Conservation (phyloP, 2,329 filamentous ascomycete genomes). For the Capronia coronata region DNA sequence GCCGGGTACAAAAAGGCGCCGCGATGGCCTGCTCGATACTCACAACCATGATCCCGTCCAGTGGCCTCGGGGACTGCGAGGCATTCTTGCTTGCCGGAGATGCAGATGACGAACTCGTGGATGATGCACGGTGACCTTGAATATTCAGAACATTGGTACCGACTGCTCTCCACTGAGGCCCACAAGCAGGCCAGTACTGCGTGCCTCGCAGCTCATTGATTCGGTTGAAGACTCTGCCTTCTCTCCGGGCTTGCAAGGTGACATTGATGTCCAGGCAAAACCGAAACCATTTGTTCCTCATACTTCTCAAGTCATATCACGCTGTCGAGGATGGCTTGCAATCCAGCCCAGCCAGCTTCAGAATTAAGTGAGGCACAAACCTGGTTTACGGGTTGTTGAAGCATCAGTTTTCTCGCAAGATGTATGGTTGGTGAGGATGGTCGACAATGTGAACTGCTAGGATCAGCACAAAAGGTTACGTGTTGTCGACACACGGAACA, state of each 20-base stretch:
- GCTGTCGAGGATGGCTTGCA: too few species aligned
- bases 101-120: not conserved
- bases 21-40: conserved; percentile 51
- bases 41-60: conserved; percentile 46
- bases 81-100: not conserved
- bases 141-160: not conserved
- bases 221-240: not conserved
- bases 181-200: not conserved
- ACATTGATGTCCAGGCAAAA: not conserved
- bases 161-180: not conserved
- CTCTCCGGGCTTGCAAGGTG: not conserved
- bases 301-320: not conserved
- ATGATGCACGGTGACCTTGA: not conserved
- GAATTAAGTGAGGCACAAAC: too few species aligned
- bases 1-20: conserved; percentile 49
- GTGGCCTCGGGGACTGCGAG: conserved; percentile 26
- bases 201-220: not conserved
- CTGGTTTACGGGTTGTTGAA: too few species aligned
- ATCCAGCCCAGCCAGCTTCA: too few species aligned
- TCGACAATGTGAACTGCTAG: too few species aligned
- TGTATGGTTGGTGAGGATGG: too few species aligned
- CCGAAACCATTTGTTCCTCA: not conserved
- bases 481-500: too few species aligned
- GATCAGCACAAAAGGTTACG: too few species aligned
- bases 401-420: too few species aligned